Evolutionary conservation across 1,284 basidiomycete species (phyloP).

Genomic region (Cutaneotrichosporon cutaneum): DNA sequence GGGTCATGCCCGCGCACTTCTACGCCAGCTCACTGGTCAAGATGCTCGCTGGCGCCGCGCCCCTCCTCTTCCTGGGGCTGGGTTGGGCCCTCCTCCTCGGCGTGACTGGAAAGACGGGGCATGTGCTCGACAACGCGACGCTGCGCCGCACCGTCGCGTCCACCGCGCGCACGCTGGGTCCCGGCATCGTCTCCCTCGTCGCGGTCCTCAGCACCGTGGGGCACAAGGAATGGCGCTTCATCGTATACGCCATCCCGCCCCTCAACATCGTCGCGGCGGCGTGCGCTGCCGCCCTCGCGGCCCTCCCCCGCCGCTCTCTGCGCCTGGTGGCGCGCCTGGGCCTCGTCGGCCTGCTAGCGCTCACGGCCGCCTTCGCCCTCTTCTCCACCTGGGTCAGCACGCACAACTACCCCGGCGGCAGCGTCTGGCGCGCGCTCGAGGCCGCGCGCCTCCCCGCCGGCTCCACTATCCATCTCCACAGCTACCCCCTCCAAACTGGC

Average conservation of each 20-base stretch:
- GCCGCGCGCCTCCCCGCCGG: slow-evolving; percentile 29
- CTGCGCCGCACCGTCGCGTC: slow-evolving; percentile 22
- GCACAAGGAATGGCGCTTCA: slow-evolving; percentile 96
- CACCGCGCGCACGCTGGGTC: slow-evolving; percentile 26
- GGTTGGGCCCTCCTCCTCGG: slow-evolving; percentile 36
- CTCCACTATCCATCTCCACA: slow-evolving; percentile 43
- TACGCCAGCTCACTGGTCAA: slow-evolving; percentile 79
- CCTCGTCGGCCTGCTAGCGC: slow-evolving; percentile 55
- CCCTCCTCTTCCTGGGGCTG: slow-evolving; percentile 62
- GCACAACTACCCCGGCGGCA: slow-evolving; percentile 87
- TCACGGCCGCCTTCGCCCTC: slow-evolving; percentile 60
- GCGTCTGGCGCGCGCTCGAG: slow-evolving; percentile 68
- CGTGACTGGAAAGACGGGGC: slow-evolving; percentile 3
- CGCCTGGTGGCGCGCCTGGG: slow-evolving; percentile 32
- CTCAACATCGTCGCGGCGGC: slow-evolving; percentile 77
- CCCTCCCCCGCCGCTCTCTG: slow-evolving; percentile 7
- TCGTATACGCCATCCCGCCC: slow-evolving; percentile 79
- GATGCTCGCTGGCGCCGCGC: slow-evolving; percentile 66
- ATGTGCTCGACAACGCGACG: slow-evolving; percentile 11
- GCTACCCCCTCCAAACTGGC: slow-evolving; percentile 67
- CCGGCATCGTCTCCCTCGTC: slow-evolving; percentile 63
- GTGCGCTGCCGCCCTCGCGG: slow-evolving; percentile 50
- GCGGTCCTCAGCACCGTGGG: slow-evolving; percentile 69
- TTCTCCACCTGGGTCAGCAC: slow-evolving; percentile 64
- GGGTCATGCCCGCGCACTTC: slow-evolving; percentile 70